A percentile compares a stretch with the other conserved stretches of the same genome.
phyloP scores from a whole-genome alignment of 345 rosid genomes.

The Eucalyptus melliodora region DNA sequence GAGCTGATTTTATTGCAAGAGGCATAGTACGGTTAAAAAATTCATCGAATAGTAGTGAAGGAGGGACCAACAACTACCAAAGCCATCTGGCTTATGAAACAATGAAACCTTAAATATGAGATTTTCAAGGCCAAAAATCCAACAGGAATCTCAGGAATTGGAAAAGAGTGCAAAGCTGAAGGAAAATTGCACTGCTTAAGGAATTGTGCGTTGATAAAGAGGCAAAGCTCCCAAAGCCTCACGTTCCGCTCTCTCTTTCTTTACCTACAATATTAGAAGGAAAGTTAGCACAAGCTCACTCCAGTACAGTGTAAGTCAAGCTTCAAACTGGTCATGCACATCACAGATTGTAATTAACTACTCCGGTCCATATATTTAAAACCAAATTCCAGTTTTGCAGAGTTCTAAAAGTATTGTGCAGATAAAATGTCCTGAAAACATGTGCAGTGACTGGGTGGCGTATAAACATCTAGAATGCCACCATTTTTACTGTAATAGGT shows the following conservation, averaged over 20 bases:
- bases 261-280: conserved; percentile 29
- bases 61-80: not conserved
- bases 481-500: not conserved
- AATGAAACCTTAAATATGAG: not conserved
- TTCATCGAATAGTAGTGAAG: not conserved
- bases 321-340: not conserved
- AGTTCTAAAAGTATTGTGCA: not conserved
- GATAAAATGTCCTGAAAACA: not conserved
- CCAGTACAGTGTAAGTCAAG: not conserved
- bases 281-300: not conserved
- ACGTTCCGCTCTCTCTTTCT: conserved; percentile 74
- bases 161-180: not conserved
- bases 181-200: conserved; percentile 14
- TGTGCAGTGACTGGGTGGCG: not conserved
- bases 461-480: not conserved
- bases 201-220: conserved; percentile 74
- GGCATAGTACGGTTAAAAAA: not conserved
- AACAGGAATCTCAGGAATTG: not conserved
- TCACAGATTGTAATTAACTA: not conserved
- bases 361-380: not conserved
- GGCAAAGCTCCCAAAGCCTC: conserved; percentile 94
- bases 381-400: not conserved
- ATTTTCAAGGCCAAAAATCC: not conserved
- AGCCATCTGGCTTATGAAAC: not conserved
- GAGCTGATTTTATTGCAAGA: not conserved